phyloP scores from a whole-genome alignment of 2,329 filamentous ascomycete genomes.

The Talaromyces sp. region DNA sequence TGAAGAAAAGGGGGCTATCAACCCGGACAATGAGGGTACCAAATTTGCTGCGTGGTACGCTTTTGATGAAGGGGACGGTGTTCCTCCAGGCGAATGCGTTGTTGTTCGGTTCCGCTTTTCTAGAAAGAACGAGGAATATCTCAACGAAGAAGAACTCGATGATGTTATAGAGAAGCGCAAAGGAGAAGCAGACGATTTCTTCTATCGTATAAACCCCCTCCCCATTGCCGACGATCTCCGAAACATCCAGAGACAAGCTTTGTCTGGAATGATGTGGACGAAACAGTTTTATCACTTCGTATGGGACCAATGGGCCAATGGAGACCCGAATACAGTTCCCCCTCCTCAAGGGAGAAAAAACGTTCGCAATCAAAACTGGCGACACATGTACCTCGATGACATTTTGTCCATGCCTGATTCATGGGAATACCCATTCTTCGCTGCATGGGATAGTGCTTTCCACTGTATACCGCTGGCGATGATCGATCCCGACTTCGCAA shows the following conservation, averaged over 20 bases:
- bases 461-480: conserved; percentile 94
- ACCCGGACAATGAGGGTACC: conserved; percentile 73
- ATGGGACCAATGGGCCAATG: conserved; percentile 97
- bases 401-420: conserved; percentile 97
- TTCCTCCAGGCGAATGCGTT: conserved; percentile 84
- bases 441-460: conserved; percentile 94
- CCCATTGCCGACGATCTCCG: conserved; percentile 90
- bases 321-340: conserved; percentile 80
- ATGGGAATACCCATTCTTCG: conserved; percentile 98
- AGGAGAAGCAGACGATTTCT: conserved; percentile 94
- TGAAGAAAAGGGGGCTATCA: conserved; percentile 72
- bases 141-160: conserved; percentile 91
- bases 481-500: conserved; percentile 96
- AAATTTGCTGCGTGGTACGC: conserved; percentile 89
- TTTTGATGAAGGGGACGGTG: conserved; percentile 84
- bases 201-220: conserved; percentile 84
- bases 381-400: conserved; percentile 90
- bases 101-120: conserved; percentile 90
- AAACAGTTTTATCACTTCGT: conserved; percentile 97
- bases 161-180: conserved; percentile 79
- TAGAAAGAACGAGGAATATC: conserved; percentile 65
- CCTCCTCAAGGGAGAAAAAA: conserved; percentile 74
- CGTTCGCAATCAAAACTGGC: conserved; percentile 85
- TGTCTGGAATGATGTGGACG: conserved; percentile 97
- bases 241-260: conserved; percentile 91